Evolutionary conservation across 1,139 yeast species (phyloP).

Genomic region (Pichia sp.): DNA sequence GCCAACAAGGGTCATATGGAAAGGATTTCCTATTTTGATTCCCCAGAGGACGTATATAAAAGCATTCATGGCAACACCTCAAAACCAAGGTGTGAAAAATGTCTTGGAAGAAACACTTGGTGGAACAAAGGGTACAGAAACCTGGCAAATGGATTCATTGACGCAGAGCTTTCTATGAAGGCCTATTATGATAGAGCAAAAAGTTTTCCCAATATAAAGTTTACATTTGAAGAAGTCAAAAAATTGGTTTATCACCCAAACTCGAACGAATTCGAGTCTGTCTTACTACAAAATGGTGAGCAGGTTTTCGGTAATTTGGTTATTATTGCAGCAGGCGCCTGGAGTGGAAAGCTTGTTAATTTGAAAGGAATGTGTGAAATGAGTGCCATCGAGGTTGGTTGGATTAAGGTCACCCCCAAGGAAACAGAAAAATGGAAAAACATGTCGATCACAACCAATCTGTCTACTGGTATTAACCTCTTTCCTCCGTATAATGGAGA

Average conservation of each 20-base stretch:
- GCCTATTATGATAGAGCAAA: conserved; percentile 24
- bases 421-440: conserved; percentile 23
- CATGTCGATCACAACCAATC: conserved; percentile 25
- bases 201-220: conserved; percentile 14
- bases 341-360: conserved; percentile 30
- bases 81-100: conserved; percentile 2
- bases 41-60: conserved; percentile 20
- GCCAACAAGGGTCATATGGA: conserved; percentile 15
- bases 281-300: conserved; percentile 17
- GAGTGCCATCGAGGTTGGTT: conserved; percentile 26
- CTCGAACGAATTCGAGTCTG: conserved; percentile 19
- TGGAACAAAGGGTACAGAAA: conserved; percentile 27
- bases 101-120: conserved; percentile 12
- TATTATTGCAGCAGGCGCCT: conserved; percentile 31
- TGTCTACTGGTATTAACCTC: conserved; percentile 26
- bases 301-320: conserved; percentile 21
- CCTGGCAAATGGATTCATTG: conserved; percentile 24
- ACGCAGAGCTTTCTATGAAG: conserved; percentile 21
- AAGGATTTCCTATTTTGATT: conserved; percentile 15
- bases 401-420: conserved; percentile 23
- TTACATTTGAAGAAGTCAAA: conserved; percentile 22
- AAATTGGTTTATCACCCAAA: conserved; percentile 13
- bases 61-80: conserved; percentile 20
- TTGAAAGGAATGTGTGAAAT: conserved; percentile 22
- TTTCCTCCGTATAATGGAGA: conserved; percentile 28